Percentiles rank a stretch among this genome's conserved stretches.
Evolutionary conservation across 495 filamentous ascomycete species (phyloP).

Genomic region (Penicillium pulvis): DNA sequence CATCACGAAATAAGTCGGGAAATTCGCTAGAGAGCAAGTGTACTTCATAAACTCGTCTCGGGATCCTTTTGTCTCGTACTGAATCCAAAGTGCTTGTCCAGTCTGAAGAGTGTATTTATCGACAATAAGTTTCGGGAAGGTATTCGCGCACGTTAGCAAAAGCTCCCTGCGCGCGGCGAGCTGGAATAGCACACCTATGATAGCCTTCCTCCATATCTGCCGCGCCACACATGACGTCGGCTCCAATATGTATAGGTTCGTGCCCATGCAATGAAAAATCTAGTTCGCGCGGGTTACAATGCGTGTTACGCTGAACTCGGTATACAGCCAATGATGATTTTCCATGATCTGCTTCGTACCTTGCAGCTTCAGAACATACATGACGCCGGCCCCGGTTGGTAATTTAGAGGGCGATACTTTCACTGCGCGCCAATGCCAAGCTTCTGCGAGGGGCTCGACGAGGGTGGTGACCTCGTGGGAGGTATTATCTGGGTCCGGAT

Average conservation of each 20-base stretch:
- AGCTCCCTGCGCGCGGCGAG: too few relatives aligned
- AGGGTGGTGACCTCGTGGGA: constrained; percentile 44
- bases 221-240: too few relatives aligned
- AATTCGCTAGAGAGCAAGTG: constrained; percentile 8
- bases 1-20: constrained; percentile 3
- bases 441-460: constrained; percentile 61
- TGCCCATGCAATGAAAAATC: constrained; percentile 49
- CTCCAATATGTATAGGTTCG: constrained; percentile 50
- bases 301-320: constrained; percentile 54
- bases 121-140: constrained; percentile 12
- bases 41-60: not conserved
- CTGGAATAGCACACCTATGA: too few relatives aligned
- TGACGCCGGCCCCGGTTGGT: constrained; percentile 61
- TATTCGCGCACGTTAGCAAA: constrained; percentile 10
- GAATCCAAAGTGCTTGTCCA: constrained; percentile 13
- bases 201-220: too few relatives aligned
- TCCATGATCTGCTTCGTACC: constrained; percentile 52
- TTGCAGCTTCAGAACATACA: constrained; percentile 53
- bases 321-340: constrained; percentile 49
- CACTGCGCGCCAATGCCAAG: constrained; percentile 68
- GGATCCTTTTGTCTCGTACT: constrained; percentile 10
- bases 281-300: constrained; percentile 54
- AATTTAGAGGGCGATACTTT: constrained; percentile 49
- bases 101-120: constrained; percentile 16
- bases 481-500: constrained; percentile 16